A percentile compares a stretch with the other conserved stretches of the same genome.
Evolutionary conservation across 1,284 basidiomycete genomes (phyloP).

Genomic region (Cutaneotrichosporon spelunceum): DNA sequence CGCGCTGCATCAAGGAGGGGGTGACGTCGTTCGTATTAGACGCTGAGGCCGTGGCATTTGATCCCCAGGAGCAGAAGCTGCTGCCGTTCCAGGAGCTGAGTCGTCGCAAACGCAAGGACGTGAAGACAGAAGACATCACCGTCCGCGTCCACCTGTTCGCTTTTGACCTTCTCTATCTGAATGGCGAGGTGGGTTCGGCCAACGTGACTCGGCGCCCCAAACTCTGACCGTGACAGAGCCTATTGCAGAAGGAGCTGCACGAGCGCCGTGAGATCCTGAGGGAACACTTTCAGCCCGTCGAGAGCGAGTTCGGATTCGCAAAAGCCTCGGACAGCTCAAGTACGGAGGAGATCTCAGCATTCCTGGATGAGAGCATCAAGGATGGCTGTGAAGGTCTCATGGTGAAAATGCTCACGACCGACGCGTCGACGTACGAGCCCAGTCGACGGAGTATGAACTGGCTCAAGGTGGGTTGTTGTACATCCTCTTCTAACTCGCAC

Average conservation of each 20-base stretch:
- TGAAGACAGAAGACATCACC: slow-evolving; percentile 61
- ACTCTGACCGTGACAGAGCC: slow-evolving; percentile 34
- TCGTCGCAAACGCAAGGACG: slow-evolving; percentile 80
- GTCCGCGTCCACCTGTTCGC: slow-evolving; percentile 59
- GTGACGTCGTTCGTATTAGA: slow-evolving; percentile 79
- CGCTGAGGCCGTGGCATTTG: slow-evolving; percentile 75
- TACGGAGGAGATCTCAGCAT: slow-evolving; percentile 88
- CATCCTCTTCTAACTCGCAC: not conserved
- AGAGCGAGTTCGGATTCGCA: slow-evolving; percentile 90
- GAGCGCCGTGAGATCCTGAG: slow-evolving; percentile 74
- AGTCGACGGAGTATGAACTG: slow-evolving; percentile 93
- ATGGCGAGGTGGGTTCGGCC: slow-evolving; percentile 52
- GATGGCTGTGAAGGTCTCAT: slow-evolving; percentile 98
- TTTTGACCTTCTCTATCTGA: slow-evolving; percentile 59
- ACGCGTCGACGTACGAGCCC: slow-evolving; percentile 91
- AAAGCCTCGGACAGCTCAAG: slow-evolving; percentile 84
- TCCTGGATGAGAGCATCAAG: slow-evolving; percentile 94
- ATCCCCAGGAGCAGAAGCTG: slow-evolving; percentile 63
- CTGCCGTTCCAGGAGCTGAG: slow-evolving; percentile 83
- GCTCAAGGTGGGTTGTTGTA: slow-evolving; percentile 70
- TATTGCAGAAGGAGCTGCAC: slow-evolving; percentile 45
- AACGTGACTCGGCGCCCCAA: too few species aligned
- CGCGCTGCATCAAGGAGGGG: slow-evolving; percentile 75
- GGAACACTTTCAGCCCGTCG: slow-evolving; percentile 75
- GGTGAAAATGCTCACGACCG: slow-evolving; percentile 96